A percentile compares a stretch with the other conserved stretches of the same genome.
Conservation (phyloP, 176 grass and related monocot genomes). For the barley (Hordeum vulgare) region DNA sequence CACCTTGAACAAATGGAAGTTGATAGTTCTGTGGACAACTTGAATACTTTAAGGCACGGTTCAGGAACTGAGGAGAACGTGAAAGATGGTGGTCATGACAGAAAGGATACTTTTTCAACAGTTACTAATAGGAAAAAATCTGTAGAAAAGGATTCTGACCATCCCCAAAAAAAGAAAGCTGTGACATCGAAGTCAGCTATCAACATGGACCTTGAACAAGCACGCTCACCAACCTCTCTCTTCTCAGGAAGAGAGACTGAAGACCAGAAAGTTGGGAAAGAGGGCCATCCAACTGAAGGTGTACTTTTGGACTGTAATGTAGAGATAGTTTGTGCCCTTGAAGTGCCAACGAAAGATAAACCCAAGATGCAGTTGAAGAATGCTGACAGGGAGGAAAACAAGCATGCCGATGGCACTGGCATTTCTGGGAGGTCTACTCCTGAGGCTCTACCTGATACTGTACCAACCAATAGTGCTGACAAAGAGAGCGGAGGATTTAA, state of each 20-base stretch:
- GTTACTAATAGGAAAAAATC: conserved; percentile 40
- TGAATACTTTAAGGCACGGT: conserved; percentile 17
- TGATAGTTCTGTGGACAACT: conserved; percentile 27
- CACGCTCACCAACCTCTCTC: conserved; percentile 10
- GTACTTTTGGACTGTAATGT: conserved; percentile 26
- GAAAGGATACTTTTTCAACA: conserved; percentile 14
- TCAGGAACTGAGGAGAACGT: conserved; percentile 20
- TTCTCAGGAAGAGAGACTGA: conserved; percentile 19
- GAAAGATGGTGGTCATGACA: conserved; percentile 23
- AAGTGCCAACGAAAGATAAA: conserved; percentile 34
- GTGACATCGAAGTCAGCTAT: conserved; percentile 25
- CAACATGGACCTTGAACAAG: conserved; percentile 10
- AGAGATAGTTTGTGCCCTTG: conserved; percentile 31
- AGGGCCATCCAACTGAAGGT: conserved; percentile 8
- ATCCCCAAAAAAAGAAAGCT: conserved; percentile 30
- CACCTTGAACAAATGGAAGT: conserved; percentile 22
- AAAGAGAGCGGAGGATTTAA: conserved; percentile 39
- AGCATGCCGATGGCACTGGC: background rate
- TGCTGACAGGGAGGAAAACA: conserved; percentile 43
- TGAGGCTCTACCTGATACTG: conserved; percentile 10
- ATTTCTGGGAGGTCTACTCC: conserved; percentile 19
- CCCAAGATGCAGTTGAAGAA: conserved; percentile 27
- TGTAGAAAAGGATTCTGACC: conserved; percentile 20
- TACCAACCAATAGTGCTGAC: conserved; percentile 21
- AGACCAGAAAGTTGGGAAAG: conserved; percentile 34